Evolutionary conservation across 768 basidiomycete species (phyloP).

Genomic region (Obba rivulosa): DNA sequence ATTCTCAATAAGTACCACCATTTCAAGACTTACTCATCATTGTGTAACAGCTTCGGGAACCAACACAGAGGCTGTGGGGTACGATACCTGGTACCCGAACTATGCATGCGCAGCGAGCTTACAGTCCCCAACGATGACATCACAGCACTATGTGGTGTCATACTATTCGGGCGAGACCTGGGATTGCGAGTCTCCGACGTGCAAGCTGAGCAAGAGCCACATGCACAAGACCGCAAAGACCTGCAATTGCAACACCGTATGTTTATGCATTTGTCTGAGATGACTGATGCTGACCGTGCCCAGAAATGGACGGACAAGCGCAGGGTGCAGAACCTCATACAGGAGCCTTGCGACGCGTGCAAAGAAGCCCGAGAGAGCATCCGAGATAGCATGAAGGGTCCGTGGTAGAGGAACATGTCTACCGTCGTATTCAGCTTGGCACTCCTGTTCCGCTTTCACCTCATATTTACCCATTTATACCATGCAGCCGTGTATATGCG

Average conservation of each 20-base stretch:
- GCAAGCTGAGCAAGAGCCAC: slow-evolving; percentile 52
- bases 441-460: not conserved
- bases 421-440: not conserved
- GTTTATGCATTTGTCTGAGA: slow-evolving; percentile 2
- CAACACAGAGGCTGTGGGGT: slow-evolving; percentile 24
- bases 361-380: slow-evolving; percentile 18
- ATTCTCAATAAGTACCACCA: not conserved
- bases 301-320: slow-evolving; percentile 18
- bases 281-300: not conserved
- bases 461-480: not conserved
- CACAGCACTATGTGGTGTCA: slow-evolving; percentile 56
- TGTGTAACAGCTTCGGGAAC: slow-evolving; percentile 16
- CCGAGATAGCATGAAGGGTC: slow-evolving; percentile 17
- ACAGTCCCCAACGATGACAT: too few species aligned
- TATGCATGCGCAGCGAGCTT: too few species aligned
- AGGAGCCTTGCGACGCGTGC: slow-evolving; percentile 57
- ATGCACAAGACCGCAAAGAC: slow-evolving; percentile 52
- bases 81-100: not conserved
- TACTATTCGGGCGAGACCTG: slow-evolving; percentile 57
- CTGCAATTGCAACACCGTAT: slow-evolving; percentile 48
- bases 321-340: slow-evolving; percentile 60
- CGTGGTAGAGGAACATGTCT: slow-evolving; percentile 17
- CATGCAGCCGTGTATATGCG: too few species aligned
- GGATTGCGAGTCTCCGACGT: slow-evolving; percentile 49
- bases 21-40: not conserved